Conservation (phyloP, 2,329 filamentous ascomycete genomes). For the Pleomassaria siparia region DNA sequence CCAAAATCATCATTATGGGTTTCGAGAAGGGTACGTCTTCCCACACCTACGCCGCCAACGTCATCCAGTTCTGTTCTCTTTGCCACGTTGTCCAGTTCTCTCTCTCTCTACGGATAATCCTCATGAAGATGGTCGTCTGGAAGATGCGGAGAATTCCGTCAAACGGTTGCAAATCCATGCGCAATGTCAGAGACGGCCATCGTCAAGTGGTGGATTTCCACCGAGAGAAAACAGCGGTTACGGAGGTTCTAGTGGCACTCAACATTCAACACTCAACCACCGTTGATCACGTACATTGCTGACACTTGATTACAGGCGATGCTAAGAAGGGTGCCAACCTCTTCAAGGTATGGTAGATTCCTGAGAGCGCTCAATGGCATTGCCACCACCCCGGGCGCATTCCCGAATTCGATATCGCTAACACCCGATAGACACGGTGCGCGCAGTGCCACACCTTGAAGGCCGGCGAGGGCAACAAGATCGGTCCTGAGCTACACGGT, state of each 20-base stretch:
- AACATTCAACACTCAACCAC: neutral
- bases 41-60: constrained; percentile 27
- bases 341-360: constrained; percentile 69
- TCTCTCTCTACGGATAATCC: constrained; percentile 31
- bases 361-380: constrained; percentile 2
- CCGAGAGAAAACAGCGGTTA: constrained; percentile 20
- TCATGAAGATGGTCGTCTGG: constrained; percentile 7
- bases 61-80: constrained; percentile 24
- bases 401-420: constrained; percentile 14
- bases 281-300: constrained; percentile 16
- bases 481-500: constrained; percentile 94
- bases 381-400: constrained; percentile 2
- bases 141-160: constrained; percentile 7
- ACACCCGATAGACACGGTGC: constrained; percentile 71
- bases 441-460: constrained; percentile 98
- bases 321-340: constrained; percentile 95
- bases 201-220: constrained; percentile 27
- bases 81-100: constrained; percentile 19
- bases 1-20: constrained; percentile 40
- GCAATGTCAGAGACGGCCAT: constrained; percentile 15
- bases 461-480: constrained; percentile 90
- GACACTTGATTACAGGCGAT: constrained; percentile 65
- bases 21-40: constrained; percentile 42
- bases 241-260: constrained; percentile 13
- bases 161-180: neutral